These are phyloP conservation scores for Corchorus olitorius DNA, from an alignment of 345 rosid genomes.

Conservation along the genomic window DNA sequence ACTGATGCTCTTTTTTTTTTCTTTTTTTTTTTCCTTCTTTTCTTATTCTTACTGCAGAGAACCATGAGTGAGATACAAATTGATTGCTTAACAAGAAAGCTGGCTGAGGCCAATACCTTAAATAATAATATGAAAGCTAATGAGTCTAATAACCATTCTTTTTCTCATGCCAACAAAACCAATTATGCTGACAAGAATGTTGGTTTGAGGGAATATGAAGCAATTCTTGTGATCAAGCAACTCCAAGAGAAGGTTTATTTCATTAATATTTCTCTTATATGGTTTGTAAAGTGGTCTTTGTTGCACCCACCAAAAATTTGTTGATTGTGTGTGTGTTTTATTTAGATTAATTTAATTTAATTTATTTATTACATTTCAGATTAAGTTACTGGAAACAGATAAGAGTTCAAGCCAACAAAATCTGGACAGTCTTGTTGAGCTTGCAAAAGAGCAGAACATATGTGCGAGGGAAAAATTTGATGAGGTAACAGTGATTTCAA, in stretches of 20 bases:
- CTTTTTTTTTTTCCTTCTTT: no score
- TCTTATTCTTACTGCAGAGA: constrained; percentile 58
- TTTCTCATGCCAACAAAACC: constrained; percentile 22
- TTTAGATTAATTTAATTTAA: constrained; percentile 21
- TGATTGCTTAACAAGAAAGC: constrained; percentile 60
- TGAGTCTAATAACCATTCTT: constrained; percentile 23
- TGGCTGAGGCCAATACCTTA: constrained; percentile 41
- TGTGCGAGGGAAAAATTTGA: constrained; percentile 60
- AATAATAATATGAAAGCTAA: constrained; percentile 25
- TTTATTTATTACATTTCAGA: constrained; percentile 39
- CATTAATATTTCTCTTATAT: background rate
- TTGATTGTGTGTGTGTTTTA: constrained; percentile 8
- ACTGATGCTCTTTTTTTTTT: constrained; percentile 11
- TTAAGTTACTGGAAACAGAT: constrained; percentile 66
- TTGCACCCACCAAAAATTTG: constrained; percentile 4
- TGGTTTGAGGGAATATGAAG: constrained; percentile 59
- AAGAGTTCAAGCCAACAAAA: constrained; percentile 68
- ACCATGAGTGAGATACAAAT: constrained; percentile 60
- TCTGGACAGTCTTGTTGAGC: constrained; percentile 53
- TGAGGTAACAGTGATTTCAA: constrained; percentile 52
- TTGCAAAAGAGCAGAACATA: constrained; percentile 58
- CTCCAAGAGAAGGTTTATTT: constrained; percentile 83
- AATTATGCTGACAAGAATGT: constrained; percentile 38
- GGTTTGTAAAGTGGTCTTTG: background rate
- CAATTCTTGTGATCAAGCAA: constrained; percentile 70